These are phyloP conservation scores for Suillus ampliporus DNA, from an alignment of 768 basidiomycete species.

Conservation along the genomic window DNA sequence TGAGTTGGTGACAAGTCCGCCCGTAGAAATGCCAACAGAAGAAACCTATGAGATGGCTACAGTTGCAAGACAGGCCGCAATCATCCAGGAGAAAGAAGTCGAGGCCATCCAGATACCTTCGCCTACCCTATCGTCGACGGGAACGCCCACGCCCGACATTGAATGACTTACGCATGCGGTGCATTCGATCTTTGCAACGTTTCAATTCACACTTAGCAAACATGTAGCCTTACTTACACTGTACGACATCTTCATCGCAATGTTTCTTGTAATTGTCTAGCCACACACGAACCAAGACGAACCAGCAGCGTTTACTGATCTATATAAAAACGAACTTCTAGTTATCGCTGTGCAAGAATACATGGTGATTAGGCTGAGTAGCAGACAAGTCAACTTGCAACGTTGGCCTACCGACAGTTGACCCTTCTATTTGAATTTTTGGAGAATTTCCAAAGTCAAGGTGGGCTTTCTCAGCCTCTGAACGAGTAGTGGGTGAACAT, in stretches of 20 bases:
- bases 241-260: background rate
- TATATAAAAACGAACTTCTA: no score
- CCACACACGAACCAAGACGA: background rate
- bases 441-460: background rate
- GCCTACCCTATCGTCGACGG: slow-evolving; percentile 52
- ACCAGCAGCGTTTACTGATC: background rate
- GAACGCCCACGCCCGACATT: slow-evolving; percentile 34
- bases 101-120: slow-evolving; percentile 59
- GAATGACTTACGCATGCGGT: slow-evolving; percentile 21
- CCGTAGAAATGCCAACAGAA: slow-evolving; percentile 51
- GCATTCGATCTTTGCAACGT: background rate
- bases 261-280: background rate
- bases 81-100: slow-evolving; percentile 63
- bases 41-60: slow-evolving; percentile 55
- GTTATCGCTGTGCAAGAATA: no score
- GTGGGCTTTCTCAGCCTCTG: background rate
- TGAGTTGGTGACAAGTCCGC: slow-evolving; percentile 57
- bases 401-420: no score
- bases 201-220: slow-evolving; percentile 5
- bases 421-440: no score
- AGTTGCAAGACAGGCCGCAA: slow-evolving; percentile 61
- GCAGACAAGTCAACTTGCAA: no score
- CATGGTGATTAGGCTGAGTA: no score
- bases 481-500: background rate
- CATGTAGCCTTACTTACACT: slow-evolving; percentile 13